Evolutionary conservation across 768 basidiomycete species (phyloP).

Genomic region (Dacryopinax primogenitus): DNA sequence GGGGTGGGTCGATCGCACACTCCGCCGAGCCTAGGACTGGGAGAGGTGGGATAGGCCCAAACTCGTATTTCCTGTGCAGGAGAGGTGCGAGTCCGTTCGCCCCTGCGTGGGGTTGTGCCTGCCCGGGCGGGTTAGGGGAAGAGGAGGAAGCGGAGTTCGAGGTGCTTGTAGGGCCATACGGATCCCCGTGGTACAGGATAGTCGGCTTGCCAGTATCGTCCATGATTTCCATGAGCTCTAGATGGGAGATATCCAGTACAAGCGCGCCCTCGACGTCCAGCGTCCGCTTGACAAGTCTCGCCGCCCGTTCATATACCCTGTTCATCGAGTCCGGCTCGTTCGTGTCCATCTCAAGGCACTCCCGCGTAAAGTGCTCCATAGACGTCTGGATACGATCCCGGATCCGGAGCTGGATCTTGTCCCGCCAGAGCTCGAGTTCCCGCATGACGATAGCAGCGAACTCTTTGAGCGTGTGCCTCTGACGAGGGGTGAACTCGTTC

Average conservation of each 20-base stretch:
- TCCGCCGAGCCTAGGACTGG: slow-evolving; percentile 25
- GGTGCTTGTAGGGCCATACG: slow-evolving; percentile 18
- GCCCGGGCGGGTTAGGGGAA: neutral
- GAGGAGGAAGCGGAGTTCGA: slow-evolving; percentile 4
- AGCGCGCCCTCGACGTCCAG: slow-evolving; percentile 86
- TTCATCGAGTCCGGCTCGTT: slow-evolving; percentile 57
- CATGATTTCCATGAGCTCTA: slow-evolving; percentile 68
- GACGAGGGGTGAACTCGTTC: slow-evolving; percentile 74
- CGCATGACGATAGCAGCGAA: slow-evolving; percentile 91
- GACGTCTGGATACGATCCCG: slow-evolving; percentile 86
- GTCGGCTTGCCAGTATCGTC: slow-evolving; percentile 28
- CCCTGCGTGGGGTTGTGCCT: no score
- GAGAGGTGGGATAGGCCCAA: slow-evolving; percentile 24
- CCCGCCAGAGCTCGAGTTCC: slow-evolving; percentile 90
- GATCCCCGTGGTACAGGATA: slow-evolving; percentile 27
- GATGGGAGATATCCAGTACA: slow-evolving; percentile 85
- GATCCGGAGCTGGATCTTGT: slow-evolving; percentile 88
- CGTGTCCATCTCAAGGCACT: slow-evolving; percentile 82
- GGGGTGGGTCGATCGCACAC: neutral
- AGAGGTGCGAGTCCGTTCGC: no score
- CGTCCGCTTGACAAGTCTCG: slow-evolving; percentile 75
- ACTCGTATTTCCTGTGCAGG: slow-evolving; percentile 22
- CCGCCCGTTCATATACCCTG: slow-evolving; percentile 78
- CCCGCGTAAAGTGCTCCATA: slow-evolving; percentile 92
- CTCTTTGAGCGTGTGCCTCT: slow-evolving; percentile 84